Conservation (phyloP, 2,329 filamentous ascomycete genomes). For the Stemphylium beticola region DNA sequence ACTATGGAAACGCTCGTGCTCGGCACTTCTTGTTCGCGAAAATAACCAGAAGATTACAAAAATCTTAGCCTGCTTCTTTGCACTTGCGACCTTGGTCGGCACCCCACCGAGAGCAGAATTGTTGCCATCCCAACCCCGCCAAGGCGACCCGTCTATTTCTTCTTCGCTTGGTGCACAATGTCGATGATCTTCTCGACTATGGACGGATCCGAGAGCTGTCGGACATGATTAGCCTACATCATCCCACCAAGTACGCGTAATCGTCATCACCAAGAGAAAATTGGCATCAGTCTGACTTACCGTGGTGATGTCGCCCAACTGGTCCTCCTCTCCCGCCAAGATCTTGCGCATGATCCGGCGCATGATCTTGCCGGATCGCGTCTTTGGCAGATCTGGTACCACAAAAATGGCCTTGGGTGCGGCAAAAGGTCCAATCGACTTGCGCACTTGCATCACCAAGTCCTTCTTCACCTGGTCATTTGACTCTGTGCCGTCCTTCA, state of each 20-base stretch:
- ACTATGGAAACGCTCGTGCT: constrained; percentile 6
- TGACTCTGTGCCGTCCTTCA: constrained; percentile 82
- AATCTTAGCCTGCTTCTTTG: constrained; percentile 2
- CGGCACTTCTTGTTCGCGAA: constrained; percentile 9
- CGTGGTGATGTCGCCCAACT: constrained; percentile 90
- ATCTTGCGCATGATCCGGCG: constrained; percentile 96
- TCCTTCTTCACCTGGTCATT: constrained; percentile 89
- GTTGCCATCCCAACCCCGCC: constrained; percentile 11
- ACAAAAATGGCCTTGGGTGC: constrained; percentile 92
- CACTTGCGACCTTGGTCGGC: neutral
- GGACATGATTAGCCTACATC: constrained; percentile 34
- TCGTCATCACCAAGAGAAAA: constrained; percentile 20
- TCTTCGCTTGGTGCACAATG: constrained; percentile 70
- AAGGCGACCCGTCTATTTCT: constrained; percentile 45
- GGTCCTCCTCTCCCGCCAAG: constrained; percentile 93
- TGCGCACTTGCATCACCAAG: constrained; percentile 90
- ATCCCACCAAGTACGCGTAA: constrained; percentile 38
- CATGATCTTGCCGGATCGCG: constrained; percentile 98
- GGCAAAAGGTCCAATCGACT: constrained; percentile 96
- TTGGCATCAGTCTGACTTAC: constrained; percentile 61
- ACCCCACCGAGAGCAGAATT: neutral
- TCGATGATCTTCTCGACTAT: constrained; percentile 91
- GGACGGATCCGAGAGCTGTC: constrained; percentile 82
- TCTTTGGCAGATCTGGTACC: constrained; percentile 95
- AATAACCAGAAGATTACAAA: neutral